Base-by-base conservation (phyloP, 1,284 basidiomycete species). In the Pisolithus thermaeus region DNA sequence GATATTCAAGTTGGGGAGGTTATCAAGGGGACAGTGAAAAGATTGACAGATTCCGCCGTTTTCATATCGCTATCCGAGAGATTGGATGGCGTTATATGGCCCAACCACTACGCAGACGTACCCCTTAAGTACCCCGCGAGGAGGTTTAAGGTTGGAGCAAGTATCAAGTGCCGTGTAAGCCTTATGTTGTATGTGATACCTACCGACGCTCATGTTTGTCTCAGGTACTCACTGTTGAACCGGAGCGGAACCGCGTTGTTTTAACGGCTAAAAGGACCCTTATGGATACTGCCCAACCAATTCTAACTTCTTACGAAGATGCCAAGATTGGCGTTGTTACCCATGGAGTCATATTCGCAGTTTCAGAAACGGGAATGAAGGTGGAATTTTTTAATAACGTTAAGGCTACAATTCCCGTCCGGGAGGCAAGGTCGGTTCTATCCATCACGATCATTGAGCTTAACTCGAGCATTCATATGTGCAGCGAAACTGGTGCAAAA, bases 31-130 rank as follows among this genome's bases (percentile, higher is more conserved):
- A 91, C 84, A 0, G 80, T 98, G 55, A 92, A 90, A 69, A 84
- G 80, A 55, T 75, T 98, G 39, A 86, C 84, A 1, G 85, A 90
- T 52, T 79, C 81, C 45, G 87, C 81, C 1, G 72, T 98, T 36
- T 94, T 97, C 60, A 81, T 97, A 36, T 84, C 88, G 25, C 77
- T 97, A 47, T 84, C 87, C 14, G 92, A 90, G 7, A 90, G 80
- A 54, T 83, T 96, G 32, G 92, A 97, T 61, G 97, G 91, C 37
- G 87, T 98, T 28, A 81, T 98, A 28, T 97, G 92, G 86, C 94
- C 96, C 0, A 79, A 84, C 58, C 97, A 99, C 70, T 99, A 92
- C 68, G 92, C 97, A 30, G 95, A 98, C 66, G 94, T 99, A 61
- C 71, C 75, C 35, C 78, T 99, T 58, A 97, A 94, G 64, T 90